Evolutionary conservation across 2,329 filamentous ascomycete genomes (phyloP).

Genomic region (Penicillium rolfsii): DNA sequence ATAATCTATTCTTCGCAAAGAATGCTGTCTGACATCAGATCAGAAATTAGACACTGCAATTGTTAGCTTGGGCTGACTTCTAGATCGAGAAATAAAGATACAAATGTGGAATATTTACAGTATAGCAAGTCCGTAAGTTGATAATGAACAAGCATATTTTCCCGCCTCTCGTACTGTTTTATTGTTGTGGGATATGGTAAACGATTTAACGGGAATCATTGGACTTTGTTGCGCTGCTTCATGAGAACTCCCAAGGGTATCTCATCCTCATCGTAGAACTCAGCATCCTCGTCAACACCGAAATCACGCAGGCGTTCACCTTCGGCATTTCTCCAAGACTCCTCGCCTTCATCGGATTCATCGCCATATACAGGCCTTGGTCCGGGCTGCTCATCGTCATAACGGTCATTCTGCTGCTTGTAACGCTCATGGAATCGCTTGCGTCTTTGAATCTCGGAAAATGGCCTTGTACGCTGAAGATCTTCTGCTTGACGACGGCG

Average conservation of each 20-base stretch:
- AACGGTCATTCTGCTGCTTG: slow-evolving; percentile 22
- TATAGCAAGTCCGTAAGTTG: too few species aligned
- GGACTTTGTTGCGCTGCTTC: slow-evolving; percentile 29
- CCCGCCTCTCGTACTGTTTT: too few species aligned
- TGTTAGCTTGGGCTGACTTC: too few species aligned
- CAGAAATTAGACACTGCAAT: too few species aligned
- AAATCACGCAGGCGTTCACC: slow-evolving; percentile 66
- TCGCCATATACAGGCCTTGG: slow-evolving; percentile 25
- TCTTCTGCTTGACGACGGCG: slow-evolving; percentile 58
- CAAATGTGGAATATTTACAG: too few species aligned
- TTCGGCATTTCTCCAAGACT: slow-evolving; percentile 65
- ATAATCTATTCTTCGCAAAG: too few species aligned
- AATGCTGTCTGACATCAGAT: too few species aligned
- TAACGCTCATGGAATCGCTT: slow-evolving; percentile 48
- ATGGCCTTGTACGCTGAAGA: slow-evolving; percentile 47
- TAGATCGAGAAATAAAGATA: background rate
- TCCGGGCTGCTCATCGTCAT: slow-evolving; percentile 26
- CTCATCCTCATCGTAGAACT: slow-evolving; percentile 67
- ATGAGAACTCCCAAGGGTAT: slow-evolving; percentile 61
- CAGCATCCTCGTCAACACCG: slow-evolving; percentile 66
- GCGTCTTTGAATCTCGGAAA: slow-evolving; percentile 40
- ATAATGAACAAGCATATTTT: too few species aligned
- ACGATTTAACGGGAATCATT: background rate
- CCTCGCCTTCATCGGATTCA: slow-evolving; percentile 54
- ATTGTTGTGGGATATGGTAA: background rate